Percentiles rank a stretch among this genome's conserved stretches.
Evolutionary conservation across 2,329 filamentous ascomycete genomes (phyloP).

Genomic region (Neurospora sp.): DNA sequence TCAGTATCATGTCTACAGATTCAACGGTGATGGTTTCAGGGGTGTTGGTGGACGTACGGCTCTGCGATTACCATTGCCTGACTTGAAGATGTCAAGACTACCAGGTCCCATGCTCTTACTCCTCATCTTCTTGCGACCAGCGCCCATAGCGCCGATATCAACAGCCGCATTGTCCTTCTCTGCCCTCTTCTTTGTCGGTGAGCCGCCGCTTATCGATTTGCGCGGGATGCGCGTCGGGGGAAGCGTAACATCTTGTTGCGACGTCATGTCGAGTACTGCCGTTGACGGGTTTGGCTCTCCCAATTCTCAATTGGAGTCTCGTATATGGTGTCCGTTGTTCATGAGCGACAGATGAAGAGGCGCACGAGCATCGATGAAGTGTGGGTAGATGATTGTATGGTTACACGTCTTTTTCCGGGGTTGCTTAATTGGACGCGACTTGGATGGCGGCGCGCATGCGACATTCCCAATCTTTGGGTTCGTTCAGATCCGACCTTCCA

Average conservation of each 20-base stretch:
- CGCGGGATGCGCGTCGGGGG: conserved; percentile 49
- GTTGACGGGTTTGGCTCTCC: neutral
- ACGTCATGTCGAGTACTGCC: conserved; percentile 10
- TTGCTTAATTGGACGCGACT: neutral
- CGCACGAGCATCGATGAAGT: neutral
- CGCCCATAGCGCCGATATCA: conserved; percentile 46
- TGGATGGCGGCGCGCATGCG: neutral
- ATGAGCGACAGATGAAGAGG: neutral
- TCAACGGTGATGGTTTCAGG: neutral
- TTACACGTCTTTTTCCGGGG: neutral
- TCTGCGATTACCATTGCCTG: conserved; percentile 64
- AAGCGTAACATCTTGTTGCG: conserved; percentile 34
- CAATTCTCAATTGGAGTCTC: neutral
- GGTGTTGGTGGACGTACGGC: conserved; percentile 47
- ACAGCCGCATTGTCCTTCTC: conserved; percentile 74
- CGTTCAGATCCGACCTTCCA: neutral
- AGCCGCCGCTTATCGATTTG: conserved; percentile 60
- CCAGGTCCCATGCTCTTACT: conserved; percentile 96
- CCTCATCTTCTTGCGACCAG: conserved; percentile 59
- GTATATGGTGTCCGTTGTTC: neutral
- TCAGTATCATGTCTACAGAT: neutral
- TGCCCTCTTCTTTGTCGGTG: conserved; percentile 38
- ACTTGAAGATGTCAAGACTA: conserved; percentile 71
- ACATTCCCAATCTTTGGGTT: neutral
- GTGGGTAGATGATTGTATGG: neutral